A percentile compares a stretch with the other conserved stretches of the same genome.
These are phyloP conservation scores for Hibiscus mutabilis DNA, from an alignment of 345 rosid genomes.

Conservation along the genomic window DNA sequence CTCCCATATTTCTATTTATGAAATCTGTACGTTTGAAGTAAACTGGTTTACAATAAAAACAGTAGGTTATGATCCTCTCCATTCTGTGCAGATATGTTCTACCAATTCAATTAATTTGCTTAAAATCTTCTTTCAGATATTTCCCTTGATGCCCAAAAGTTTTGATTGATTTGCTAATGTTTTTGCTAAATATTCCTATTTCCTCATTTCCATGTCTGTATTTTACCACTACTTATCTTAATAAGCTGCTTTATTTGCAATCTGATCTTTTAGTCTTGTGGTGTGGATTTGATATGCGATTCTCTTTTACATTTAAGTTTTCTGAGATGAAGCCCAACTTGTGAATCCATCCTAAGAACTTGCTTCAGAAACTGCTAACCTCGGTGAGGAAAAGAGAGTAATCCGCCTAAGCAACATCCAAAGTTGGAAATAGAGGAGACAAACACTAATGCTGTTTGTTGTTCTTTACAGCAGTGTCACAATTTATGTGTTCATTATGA, in stretches of 20 bases:
- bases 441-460: neutral
- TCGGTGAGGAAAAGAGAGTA: neutral
- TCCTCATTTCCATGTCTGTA: neutral
- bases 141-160: neutral
- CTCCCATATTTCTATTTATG: neutral
- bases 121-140: neutral
- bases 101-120: neutral
- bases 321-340: neutral
- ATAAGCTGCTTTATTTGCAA: neutral
- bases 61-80: neutral
- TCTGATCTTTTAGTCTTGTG: neutral
- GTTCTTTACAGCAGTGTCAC: neutral
- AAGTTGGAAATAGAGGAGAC: neutral
- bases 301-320: neutral
- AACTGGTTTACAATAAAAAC: neutral
- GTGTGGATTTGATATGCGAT: neutral
- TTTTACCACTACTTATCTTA: slow-evolving; percentile 3
- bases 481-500: neutral
- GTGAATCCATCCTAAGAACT: neutral
- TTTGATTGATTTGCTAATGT: neutral
- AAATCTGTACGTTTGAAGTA: neutral
- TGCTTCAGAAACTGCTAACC: neutral
- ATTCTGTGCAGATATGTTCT: neutral
- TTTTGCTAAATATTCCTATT: neutral
- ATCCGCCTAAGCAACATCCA: neutral